phyloP scores from a whole-genome alignment of 2,329 filamentous ascomycete species.

The Rasamsonia emersonii region DNA sequence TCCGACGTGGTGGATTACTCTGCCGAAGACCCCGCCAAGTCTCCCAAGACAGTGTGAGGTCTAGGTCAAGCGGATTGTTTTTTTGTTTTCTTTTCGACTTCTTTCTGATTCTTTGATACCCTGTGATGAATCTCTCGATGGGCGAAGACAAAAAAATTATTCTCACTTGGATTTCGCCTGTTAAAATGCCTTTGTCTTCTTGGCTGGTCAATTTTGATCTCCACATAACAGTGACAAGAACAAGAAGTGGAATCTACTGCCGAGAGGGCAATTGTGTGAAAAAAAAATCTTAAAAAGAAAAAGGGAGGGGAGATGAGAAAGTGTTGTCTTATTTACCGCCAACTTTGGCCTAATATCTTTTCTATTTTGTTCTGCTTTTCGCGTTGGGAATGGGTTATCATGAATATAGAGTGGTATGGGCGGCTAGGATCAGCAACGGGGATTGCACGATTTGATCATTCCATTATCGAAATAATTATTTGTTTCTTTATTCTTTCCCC shows the following conservation, averaged over 20 bases:
- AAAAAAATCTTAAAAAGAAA: too few relatives aligned
- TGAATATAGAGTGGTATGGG: constrained; percentile 12
- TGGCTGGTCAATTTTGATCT: neutral
- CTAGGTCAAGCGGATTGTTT: constrained; percentile 5
- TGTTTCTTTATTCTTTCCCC: constrained; percentile 2
- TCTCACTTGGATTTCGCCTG: neutral
- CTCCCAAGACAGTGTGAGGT: constrained; percentile 19
- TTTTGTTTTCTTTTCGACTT: constrained; percentile 14
- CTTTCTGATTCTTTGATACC: constrained; percentile 14
- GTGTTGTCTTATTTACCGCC: neutral
- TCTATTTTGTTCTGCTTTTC: constrained; percentile 3
- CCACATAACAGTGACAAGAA: neutral
- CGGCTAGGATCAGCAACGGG: constrained; percentile 9
- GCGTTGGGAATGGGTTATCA: constrained; percentile 8
- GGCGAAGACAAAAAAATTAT: constrained; percentile 5
- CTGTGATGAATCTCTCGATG: constrained; percentile 6
- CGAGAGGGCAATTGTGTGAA: too few relatives aligned
- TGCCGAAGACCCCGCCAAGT: constrained; percentile 22
- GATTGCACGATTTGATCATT: constrained; percentile 5
- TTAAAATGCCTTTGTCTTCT: neutral
- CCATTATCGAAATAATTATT: neutral
- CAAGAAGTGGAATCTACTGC: neutral
- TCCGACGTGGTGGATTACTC: constrained; percentile 45
- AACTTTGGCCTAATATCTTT: constrained; percentile 3
- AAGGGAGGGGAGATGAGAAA: too few relatives aligned